Evolutionary conservation across 2,329 filamentous ascomycete genomes (phyloP), one percentile per base, ranked within the genome.

Genomic region (Sarocladiaceae sp.): DNA sequence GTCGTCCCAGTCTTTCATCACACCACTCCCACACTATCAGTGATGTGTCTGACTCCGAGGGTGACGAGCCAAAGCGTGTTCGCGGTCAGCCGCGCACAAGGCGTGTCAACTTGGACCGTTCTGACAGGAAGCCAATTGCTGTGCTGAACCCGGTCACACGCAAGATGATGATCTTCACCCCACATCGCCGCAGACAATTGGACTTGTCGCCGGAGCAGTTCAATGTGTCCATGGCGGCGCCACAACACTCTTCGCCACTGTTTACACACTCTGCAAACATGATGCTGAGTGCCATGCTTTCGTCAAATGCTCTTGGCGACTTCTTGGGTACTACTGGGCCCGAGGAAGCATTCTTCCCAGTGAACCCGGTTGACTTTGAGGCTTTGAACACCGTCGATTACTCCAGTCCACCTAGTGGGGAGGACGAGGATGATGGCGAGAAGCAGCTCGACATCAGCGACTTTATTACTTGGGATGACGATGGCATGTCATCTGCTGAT

Each of bases 251-350:
- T 15, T 48, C 44, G 0, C 82, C 85, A 15, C 82, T 88, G 61
- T 70, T 87, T 55, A 82, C 77, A 63, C 84, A 87, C 54, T 81
- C 83, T 17, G 83, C 84, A 52, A 87, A 90, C 54, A 78, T 92
- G 57, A 91, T 92, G 87, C 83, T 92, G 71, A 86, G 85, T 47
- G 86, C 84, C 59, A 84, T 90, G 70, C 78, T 84, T 52, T 78
- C 78, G 1, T 74, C 73, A 52, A 76, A 77, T 55, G 74, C 77
- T 0, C 79, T 80, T 58, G 77, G 76, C 37, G 77, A 81, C 60
- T 78, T 78, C 53, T 71, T 83, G 66, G 44, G 44, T 22, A 48
- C 44, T n/a, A 48, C 44, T 33, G 44, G 44, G 4, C 44, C 44
- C 78, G 79, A 57, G 82, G 87, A 91, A 67, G 86, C 87, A 7